Evolutionary conservation across 2,329 filamentous ascomycete species (phyloP).

Genomic region (Periconia digitata): DNA sequence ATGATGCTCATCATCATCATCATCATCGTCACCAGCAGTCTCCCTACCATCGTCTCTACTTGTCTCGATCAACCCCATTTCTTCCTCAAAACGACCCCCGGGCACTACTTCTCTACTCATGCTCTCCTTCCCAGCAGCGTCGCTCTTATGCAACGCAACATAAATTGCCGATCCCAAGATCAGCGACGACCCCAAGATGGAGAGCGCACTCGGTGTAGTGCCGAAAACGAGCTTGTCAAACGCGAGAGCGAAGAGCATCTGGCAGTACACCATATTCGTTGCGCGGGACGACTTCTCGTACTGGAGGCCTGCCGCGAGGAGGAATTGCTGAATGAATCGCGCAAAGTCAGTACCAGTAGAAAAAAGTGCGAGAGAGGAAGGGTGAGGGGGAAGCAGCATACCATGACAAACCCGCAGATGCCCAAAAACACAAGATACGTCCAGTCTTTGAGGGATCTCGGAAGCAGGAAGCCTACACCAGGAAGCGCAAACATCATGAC

Average conservation of each 20-base stretch:
- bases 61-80: constrained; percentile 33
- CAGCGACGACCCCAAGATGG: constrained; percentile 62
- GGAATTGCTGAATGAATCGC: constrained; percentile 61
- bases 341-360: no score
- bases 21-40: no score
- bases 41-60: no score
- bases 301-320: constrained; percentile 76
- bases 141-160: constrained; percentile 59
- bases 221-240: constrained; percentile 67
- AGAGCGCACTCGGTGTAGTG: constrained; percentile 58
- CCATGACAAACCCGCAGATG: constrained; percentile 74
- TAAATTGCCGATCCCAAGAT: constrained; percentile 68
- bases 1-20: constrained; percentile 9
- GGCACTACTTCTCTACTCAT: no score
- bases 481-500: constrained; percentile 61
- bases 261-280: constrained; percentile 69
- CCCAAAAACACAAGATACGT: constrained; percentile 68
- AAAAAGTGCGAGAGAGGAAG: no score
- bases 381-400: constrained; percentile 23
- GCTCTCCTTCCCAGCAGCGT: constrained; percentile 21
- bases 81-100: constrained; percentile 33
- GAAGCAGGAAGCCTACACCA: constrained; percentile 59
- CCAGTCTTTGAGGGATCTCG: constrained; percentile 62
- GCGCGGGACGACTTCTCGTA: constrained; percentile 66
- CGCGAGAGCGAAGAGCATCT: constrained; percentile 68